Percentiles rank a stretch among this genome's conserved stretches.
These are phyloP conservation scores for Pyrus bretschneideri DNA, from an alignment of 306 rosid species.

Conservation along the genomic window DNA sequence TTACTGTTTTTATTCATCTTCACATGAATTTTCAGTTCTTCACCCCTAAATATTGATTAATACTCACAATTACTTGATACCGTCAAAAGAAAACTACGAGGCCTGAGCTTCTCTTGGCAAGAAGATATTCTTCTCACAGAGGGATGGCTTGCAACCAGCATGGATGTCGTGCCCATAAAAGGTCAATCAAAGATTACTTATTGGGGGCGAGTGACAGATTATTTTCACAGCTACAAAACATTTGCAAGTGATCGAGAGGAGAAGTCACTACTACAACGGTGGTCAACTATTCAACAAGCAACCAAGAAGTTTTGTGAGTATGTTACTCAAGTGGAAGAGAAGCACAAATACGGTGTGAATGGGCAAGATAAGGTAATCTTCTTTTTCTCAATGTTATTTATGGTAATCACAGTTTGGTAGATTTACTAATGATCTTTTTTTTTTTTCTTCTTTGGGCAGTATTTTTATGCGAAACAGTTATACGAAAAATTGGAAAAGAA, in stretches of 20 bases:
- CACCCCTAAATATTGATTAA: background rate
- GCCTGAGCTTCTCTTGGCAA: background rate
- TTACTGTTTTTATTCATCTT: background rate
- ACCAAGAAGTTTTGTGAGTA: background rate
- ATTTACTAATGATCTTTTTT: background rate
- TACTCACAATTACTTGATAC: background rate
- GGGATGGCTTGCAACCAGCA: background rate
- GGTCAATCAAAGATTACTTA: background rate
- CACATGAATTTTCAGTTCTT: background rate
- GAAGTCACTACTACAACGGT: background rate
- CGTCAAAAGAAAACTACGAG: background rate
- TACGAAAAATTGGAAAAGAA: background rate
- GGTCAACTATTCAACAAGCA: background rate
- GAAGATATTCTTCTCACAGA: background rate
- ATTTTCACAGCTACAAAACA: background rate
- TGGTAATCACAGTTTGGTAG: background rate
- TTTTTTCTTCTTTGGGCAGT: background rate
- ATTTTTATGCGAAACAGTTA: background rate
- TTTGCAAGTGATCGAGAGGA: background rate
- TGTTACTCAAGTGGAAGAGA: background rate
- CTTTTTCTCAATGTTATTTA: background rate
- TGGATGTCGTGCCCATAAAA: background rate
- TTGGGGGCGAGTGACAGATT: background rate
- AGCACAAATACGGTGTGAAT: background rate
- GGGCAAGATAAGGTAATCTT: background rate